These are phyloP conservation scores for Vigna unguiculata DNA, from an alignment of 306 rosid genomes.

Conservation along the genomic window DNA sequence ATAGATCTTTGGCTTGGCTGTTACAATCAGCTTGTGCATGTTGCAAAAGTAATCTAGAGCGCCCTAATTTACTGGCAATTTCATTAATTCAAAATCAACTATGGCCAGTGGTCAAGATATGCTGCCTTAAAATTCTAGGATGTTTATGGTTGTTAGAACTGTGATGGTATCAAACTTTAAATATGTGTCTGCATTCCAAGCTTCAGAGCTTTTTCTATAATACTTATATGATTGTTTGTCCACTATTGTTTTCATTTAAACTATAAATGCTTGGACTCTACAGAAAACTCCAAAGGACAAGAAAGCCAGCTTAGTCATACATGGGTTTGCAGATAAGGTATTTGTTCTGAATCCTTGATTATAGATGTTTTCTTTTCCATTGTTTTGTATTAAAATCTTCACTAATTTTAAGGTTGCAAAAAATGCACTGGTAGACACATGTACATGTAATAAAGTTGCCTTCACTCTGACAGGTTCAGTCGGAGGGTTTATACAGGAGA, in stretches of 20 bases:
- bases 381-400: background rate
- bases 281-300: constrained; percentile 99
- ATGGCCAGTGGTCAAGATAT: constrained; percentile 21
- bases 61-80: constrained; percentile 27
- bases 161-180: constrained; percentile 17
- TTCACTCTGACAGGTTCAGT: background rate
- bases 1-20: constrained; percentile 31
- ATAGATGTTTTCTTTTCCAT: constrained; percentile 13
- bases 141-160: constrained; percentile 30
- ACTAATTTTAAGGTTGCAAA: constrained; percentile 6
- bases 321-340: constrained; percentile 93
- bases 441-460: background rate
- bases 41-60: constrained; percentile 3
- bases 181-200: constrained; percentile 18
- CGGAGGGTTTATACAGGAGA: too few relatives aligned
- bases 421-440: background rate
- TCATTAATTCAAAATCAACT: constrained; percentile 24
- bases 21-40: constrained; percentile 25
- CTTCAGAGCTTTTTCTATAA: background rate
- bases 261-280: constrained; percentile 45
- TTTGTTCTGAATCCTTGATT: constrained; percentile 38
- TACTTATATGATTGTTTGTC: constrained; percentile 28
- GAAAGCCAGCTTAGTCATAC: constrained; percentile 90
- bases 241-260: constrained; percentile 41
- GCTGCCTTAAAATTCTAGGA: constrained; percentile 2